Base-by-base conservation (phyloP, 2,329 filamentous ascomycete species). In the Dothistroma pini region DNA sequence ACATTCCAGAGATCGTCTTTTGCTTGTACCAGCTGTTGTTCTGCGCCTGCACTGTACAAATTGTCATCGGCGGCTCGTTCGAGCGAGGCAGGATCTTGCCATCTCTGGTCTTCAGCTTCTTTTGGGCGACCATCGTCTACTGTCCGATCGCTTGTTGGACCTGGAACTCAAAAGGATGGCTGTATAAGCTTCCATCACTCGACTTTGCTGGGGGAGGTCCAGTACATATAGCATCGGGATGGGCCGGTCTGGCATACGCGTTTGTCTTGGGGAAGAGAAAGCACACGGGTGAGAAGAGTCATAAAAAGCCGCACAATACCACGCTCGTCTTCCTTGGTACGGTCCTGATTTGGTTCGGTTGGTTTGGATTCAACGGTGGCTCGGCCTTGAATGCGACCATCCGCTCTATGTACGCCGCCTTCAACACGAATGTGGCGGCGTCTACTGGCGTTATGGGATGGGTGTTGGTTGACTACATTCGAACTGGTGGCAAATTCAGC, bases 101-200 rank as follows among this genome's bases (percentile, higher is more conserved):
- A 48, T 86, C 84, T 9, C 80, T 89, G 69, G 77, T 89, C 29
- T 90, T 87, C 64, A 78, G 80, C 22, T 84, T 87, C 70, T 81
- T 77, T 68, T 88, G 85, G 85, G 83, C 84, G 0, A 88, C 86
- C 0, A 79, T 87, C 58, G 86, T 88, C 2, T 88, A 88, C 73
- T 87, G 80, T 65, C 81, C 82, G 0, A 81, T 88, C 38, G 85
- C 85, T 0, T 86, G 82, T 75, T 88, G 85, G 85, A 86, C 84
- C 4, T 89, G 86, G 86, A 88, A 88, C 68, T 69, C 80, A n/a
- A 83, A 81, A 56, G 86, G 86, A 11, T 89, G 86, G 86, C 75
- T 88, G 0, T 86, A 78, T 72, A 83, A 86, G 22, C 79, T 88
- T 1, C 81, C 82, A 0, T 79, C 82, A 0, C 79, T 84, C 62